A percentile compares a stretch with the other conserved stretches of the same genome.
These are phyloP conservation scores for Chionographis japonica DNA, from an alignment of 106 monocot species.

Conservation along the genomic window DNA sequence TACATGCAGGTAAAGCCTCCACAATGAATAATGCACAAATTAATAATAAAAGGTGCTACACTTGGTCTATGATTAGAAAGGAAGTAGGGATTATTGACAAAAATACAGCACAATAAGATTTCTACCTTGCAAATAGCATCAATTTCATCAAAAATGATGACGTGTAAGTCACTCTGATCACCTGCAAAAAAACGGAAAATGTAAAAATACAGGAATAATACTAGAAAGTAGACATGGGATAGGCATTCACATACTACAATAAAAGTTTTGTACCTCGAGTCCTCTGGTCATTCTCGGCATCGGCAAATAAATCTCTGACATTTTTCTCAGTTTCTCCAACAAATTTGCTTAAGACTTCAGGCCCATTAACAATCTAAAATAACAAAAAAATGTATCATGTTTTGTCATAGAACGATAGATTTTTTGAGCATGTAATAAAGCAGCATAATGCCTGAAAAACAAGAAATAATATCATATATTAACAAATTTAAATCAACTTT, in stretches of 20 bases:
- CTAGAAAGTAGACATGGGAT: not conserved
- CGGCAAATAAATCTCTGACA: constrained; percentile 98
- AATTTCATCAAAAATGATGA: constrained; percentile 99
- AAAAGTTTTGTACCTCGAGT: constrained; percentile 45
- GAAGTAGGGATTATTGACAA: not conserved
- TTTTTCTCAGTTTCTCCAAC: constrained; percentile 99
- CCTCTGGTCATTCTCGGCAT: constrained; percentile 94
- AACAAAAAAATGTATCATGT: not conserved
- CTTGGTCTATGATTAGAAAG: not conserved
- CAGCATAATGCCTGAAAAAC: not conserved
- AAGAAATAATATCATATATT: too few relatives aligned
- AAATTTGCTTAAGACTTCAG: constrained; percentile 97
- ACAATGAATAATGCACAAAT: too few relatives aligned
- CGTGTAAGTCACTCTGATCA: constrained; percentile 97
- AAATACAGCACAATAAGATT: not conserved
- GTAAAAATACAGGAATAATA: not conserved
- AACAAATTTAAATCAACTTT: too few relatives aligned
- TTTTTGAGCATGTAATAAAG: not conserved
- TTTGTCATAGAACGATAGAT: not conserved
- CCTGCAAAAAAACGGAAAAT: constrained; percentile 46
- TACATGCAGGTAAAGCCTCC: too few relatives aligned
- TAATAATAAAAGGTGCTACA: too few relatives aligned
- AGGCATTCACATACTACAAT: not conserved
- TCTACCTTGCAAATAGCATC: constrained; percentile 99
- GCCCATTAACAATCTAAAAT: constrained; percentile 95